phyloP scores from a whole-genome alignment of 306 rosid genomes.

The Canavalia gladiata region DNA sequence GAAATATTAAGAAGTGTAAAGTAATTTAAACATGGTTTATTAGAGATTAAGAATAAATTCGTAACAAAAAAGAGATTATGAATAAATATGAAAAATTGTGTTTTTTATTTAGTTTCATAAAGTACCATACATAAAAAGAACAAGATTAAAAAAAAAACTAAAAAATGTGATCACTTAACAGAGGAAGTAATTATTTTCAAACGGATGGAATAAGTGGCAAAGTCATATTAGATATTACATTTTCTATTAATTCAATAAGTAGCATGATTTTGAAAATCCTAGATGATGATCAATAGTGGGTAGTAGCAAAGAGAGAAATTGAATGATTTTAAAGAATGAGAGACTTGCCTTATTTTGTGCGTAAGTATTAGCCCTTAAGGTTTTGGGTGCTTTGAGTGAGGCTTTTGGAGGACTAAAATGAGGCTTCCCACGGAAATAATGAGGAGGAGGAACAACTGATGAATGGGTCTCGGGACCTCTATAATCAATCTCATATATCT shows the following conservation, averaged over 20 bases:
- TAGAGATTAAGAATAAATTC: too few relatives aligned
- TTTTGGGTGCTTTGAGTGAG: constrained; percentile 36
- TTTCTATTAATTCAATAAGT: background rate
- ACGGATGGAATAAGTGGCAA: background rate
- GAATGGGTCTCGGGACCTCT: constrained; percentile 98
- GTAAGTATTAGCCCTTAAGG: constrained; percentile 19
- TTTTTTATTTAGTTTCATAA: too few relatives aligned
- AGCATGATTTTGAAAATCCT: background rate
- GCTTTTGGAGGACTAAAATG: constrained; percentile 49
- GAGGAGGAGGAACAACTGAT: constrained; percentile 75
- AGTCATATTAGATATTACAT: background rate
- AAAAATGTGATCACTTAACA: too few relatives aligned
- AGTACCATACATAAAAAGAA: too few relatives aligned
- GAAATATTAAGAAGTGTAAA: too few relatives aligned
- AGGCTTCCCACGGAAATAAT: constrained; percentile 53
- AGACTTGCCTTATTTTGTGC: constrained; percentile 58
- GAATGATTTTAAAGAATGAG: background rate
- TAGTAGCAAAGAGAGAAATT: constrained; percentile 13
- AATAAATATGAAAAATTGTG: too few relatives aligned
- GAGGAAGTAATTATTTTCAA: background rate
- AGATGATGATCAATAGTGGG: background rate
- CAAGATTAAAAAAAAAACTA: too few relatives aligned
- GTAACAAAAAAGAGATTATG: too few relatives aligned
- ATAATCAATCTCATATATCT: constrained; percentile 87
- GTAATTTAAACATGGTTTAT: too few relatives aligned